Base-by-base conservation (phyloP, 1,284 basidiomycete genomes). In the Phenoliferia sp. region DNA sequence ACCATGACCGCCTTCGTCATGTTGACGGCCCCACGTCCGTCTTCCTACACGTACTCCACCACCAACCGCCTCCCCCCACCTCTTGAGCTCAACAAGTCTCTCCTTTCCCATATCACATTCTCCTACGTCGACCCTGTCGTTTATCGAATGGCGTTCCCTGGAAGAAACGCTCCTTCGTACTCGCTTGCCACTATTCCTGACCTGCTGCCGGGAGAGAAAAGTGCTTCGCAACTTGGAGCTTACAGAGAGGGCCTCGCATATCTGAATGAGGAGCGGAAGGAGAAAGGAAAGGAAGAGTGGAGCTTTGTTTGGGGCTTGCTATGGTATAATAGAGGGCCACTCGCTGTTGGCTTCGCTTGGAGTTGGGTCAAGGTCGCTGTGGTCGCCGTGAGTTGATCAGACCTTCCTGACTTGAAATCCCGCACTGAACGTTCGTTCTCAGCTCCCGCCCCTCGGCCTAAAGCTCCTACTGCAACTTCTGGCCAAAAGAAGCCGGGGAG, bases 1-100 rank as follows among this genome's bases (percentile, higher is more conserved):
- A 75, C 79, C 35, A 28, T 76, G 4, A 68, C 80, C 4, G 77
- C 78, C 66, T 76, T 79, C 71, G 34, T 77, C 9, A 77, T 82
- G 34, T 66, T 80, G 60, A 74, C 74, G 62, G 68, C 80, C 7
- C 80, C 80, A 0, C 65, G 70, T 0, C 68, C 70, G 0, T 73
- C 74, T 32, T 65, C 16, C 69, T 65, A 0, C 61, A 64, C 5
- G 59, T 70, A 9, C 69, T 68, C 2, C 22, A 12, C 39, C 22
- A 22, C 39, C 39, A n/a, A 19, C 5, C 48, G 5, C 48, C 48
- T 52, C 48, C 48, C 48, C 5, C 48, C 9, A 9, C 48, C 48
- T 5, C 48, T 52, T 26, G 75, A 76, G 56, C 39, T 74, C 44
- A 64, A 70, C 33, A 70, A 71, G 2, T 74, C 73, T 3, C 73